phyloP scores from a whole-genome alignment of 495 filamentous ascomycete species.

The Penicillium argentinense region DNA sequence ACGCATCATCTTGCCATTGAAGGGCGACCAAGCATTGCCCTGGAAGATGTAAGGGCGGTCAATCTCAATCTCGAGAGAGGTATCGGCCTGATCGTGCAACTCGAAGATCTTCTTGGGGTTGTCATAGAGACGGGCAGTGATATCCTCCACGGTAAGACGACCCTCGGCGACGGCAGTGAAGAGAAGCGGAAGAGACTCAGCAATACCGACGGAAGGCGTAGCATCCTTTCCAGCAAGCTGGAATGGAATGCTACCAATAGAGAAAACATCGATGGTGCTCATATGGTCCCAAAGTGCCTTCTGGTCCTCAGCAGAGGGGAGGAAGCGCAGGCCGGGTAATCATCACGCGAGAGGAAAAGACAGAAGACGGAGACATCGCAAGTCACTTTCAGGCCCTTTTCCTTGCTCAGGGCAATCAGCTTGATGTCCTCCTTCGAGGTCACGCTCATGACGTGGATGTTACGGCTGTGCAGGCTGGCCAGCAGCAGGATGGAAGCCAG shows the following conservation, averaged over 20 bases:
- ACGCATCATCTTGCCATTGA: conserved; percentile 68
- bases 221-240: conserved; percentile 67
- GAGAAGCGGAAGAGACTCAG: conserved; percentile 74
- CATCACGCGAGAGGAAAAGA: conserved; percentile 75
- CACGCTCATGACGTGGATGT: conserved; percentile 81
- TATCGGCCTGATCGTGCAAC: conserved; percentile 77
- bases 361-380: conserved; percentile 82
- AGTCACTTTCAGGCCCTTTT: conserved; percentile 79
- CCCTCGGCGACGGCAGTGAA: conserved; percentile 78
- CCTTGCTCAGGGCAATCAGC: conserved; percentile 76
- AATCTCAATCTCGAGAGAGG: conserved; percentile 74
- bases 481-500: conserved; percentile 77
- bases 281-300: conserved; percentile 77
- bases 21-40: conserved; percentile 67
- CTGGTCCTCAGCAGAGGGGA: conserved; percentile 73
- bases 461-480: conserved; percentile 79
- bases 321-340: conserved; percentile 67
- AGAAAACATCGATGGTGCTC: conserved; percentile 78
- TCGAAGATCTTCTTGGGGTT: conserved; percentile 86
- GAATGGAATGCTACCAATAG: conserved; percentile 78
- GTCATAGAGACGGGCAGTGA: conserved; percentile 69
- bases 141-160: conserved; percentile 70
- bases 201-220: conserved; percentile 64
- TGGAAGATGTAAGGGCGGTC: conserved; percentile 63
- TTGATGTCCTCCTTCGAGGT: conserved; percentile 81